These are phyloP conservation scores for Erodium moschatum DNA, from an alignment of 441 rosid genomes.

Conservation along the genomic window DNA sequence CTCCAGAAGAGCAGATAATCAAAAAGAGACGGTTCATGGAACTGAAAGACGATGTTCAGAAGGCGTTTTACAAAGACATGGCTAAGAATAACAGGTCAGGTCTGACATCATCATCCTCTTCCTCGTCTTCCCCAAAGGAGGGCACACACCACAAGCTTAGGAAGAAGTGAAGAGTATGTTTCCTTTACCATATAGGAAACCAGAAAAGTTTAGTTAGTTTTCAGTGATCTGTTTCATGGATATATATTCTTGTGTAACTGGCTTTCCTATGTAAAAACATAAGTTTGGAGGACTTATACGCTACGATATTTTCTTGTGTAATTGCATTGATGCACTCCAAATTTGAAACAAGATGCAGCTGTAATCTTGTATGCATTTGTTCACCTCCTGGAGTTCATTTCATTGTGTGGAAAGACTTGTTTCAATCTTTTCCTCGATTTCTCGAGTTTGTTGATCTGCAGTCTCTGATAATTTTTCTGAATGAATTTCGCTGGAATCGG, in stretches of 20 bases:
- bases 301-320: background rate
- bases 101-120: slow-evolving; percentile 19
- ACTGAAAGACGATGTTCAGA: slow-evolving; percentile 29
- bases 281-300: background rate
- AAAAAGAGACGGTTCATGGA: slow-evolving; percentile 28
- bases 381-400: background rate
- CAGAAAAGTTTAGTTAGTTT: background rate
- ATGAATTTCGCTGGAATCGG: too few relatives aligned
- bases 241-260: background rate
- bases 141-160: slow-evolving; percentile 12
- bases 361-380: background rate
- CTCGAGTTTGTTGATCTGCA: background rate
- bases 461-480: background rate
- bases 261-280: too few relatives aligned
- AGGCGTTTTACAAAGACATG: slow-evolving; percentile 30
- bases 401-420: background rate
- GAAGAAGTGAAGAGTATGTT: slow-evolving; percentile 13
- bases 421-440: background rate
- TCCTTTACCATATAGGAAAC: background rate
- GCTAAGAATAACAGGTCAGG: slow-evolving; percentile 21
- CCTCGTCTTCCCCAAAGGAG: slow-evolving; percentile 17
- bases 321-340: background rate
- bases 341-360: too few relatives aligned
- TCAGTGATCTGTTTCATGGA: background rate
- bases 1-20: slow-evolving; percentile 22